A percentile compares a stretch with the other conserved stretches of the same genome.
Evolutionary conservation across 2,329 filamentous ascomycete species (phyloP).

Genomic region (Aspergillus niger): DNA sequence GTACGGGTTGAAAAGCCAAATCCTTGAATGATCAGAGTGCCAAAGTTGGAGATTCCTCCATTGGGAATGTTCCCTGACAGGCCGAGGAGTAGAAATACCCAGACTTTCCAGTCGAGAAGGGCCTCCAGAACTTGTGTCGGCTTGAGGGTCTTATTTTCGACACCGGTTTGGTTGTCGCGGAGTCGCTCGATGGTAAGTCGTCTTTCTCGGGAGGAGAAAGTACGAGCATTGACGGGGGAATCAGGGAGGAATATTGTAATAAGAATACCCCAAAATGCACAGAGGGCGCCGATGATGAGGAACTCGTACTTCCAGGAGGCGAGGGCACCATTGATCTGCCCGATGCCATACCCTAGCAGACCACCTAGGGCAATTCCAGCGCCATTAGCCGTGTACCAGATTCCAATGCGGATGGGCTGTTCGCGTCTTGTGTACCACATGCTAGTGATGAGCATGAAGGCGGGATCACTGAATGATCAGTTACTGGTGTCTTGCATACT

Average conservation of each 20-base stretch:
- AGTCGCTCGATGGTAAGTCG: constrained; percentile 57
- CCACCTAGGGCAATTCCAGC: constrained; percentile 46
- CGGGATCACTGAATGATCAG: constrained; percentile 37
- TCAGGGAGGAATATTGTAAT: constrained; percentile 47
- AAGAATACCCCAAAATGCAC: constrained; percentile 39
- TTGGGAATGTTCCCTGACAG: constrained; percentile 29
- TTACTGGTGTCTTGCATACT: too few relatives aligned
- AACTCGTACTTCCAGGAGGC: constrained; percentile 61
- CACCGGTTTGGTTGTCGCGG: constrained; percentile 53
- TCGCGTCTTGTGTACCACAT: constrained; percentile 55
- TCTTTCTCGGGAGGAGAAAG: constrained; percentile 43
- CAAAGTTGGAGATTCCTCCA: constrained; percentile 35
- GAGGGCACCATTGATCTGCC: constrained; percentile 58
- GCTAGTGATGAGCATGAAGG: constrained; percentile 58
- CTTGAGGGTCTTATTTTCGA: constrained; percentile 56
- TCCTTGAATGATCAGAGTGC: constrained; percentile 36
- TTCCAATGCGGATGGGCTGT: constrained; percentile 55
- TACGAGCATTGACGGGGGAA: constrained; percentile 47
- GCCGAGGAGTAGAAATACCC: constrained; percentile 58
- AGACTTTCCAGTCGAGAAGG: constrained; percentile 58
- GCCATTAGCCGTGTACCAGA: constrained; percentile 62
- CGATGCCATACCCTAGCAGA: constrained; percentile 60
- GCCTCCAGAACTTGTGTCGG: constrained; percentile 52
- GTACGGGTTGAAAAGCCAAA: constrained; percentile 44
- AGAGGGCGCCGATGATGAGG: constrained; percentile 53